Evolutionary conservation across 1,284 basidiomycete genomes (phyloP), one percentile per base, ranked within the genome.

Genomic region (Heterobasidion annosum): DNA sequence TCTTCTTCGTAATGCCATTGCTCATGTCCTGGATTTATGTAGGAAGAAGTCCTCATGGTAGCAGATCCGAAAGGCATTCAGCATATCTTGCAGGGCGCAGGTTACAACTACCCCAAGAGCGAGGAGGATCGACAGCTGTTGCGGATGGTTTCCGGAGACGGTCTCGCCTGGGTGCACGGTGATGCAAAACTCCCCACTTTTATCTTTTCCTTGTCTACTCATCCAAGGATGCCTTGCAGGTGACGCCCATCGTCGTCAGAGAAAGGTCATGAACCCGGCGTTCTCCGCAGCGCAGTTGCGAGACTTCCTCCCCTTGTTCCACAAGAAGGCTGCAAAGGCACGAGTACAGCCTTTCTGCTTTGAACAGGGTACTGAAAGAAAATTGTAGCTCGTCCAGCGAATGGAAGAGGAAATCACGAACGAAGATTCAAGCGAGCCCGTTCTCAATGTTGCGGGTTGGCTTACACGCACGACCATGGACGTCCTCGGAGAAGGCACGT

Each of bases 401-500:
- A 40, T 34, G 40, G 63, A 57, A 47, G 63, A 64, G 3, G 43
- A 56, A 4, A 50, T 63, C 3, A 52, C 48, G 4, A 13, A 51
- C 13, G 40, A 54, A 0, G 40, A 55, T 1, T 12, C 57, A 15
- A 50, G 46, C 1, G 58, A 60, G 44, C 54, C 56, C 6, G 42
- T 60, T 3, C 51, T 64, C 25, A 74, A 79, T 53, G 68, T 78
- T 3, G 59, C 67, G 40, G 52, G 62, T 2, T 76, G 70, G 68
- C 66, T 79, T 13, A 68, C 68, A 2, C 69, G 72, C 34, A 67
- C 70, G 33, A 77, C 77, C 1, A 63, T 79, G 25, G 77, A 79
- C 55, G 66, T 77, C 8, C 78, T 81, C 50, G 75, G 76, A n/a
- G 62, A 64, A 55, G 61, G 65, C 65, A 42, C 10, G 54, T 46